A percentile compares a stretch with the other conserved stretches of the same genome.
These are phyloP conservation scores for Mortierella sp. DNA, from an alignment of 371 early-diverging fungal species.

Conservation along the genomic window DNA sequence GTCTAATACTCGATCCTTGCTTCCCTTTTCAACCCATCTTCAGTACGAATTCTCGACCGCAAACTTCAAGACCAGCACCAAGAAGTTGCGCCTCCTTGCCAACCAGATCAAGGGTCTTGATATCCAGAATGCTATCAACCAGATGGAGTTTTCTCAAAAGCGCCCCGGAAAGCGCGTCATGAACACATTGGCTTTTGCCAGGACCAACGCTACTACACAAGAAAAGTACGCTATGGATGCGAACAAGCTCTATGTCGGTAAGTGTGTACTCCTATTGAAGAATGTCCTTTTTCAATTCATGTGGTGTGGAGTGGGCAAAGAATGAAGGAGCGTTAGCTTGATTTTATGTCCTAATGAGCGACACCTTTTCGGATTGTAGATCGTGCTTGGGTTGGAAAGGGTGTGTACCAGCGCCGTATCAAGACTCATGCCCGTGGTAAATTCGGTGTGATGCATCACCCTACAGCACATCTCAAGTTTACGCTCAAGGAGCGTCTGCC, in stretches of 20 bases:
- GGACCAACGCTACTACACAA: constrained; percentile 79
- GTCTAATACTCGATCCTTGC: not conserved
- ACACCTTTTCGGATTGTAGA: constrained; percentile 49
- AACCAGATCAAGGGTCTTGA: constrained; percentile 86
- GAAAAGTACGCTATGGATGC: constrained; percentile 73
- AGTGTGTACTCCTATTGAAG: constrained; percentile 2
- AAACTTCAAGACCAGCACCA: constrained; percentile 83
- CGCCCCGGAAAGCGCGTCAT: constrained; percentile 79
- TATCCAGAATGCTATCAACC: constrained; percentile 86
- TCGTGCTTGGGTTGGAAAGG: constrained; percentile 95
- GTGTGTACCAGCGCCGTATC: constrained; percentile 78
- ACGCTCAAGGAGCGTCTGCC: constrained; percentile 74
- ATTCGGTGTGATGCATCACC: constrained; percentile 85
- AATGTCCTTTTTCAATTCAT: not conserved
- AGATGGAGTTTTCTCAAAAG: constrained; percentile 91
- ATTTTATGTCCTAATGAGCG: not conserved
- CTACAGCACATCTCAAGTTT: constrained; percentile 88
- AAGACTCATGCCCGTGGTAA: constrained; percentile 88
- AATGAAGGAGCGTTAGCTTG: too few species aligned
- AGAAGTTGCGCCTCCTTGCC: constrained; percentile 89
- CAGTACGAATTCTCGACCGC: constrained; percentile 80
- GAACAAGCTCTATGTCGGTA: constrained; percentile 69
- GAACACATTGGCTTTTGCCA: constrained; percentile 82
- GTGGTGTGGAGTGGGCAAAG: not conserved
- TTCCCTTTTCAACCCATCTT: not conserved